Evolutionary conservation across 1,284 basidiomycete species (phyloP).

Genomic region (Takashimella tepidaria): DNA sequence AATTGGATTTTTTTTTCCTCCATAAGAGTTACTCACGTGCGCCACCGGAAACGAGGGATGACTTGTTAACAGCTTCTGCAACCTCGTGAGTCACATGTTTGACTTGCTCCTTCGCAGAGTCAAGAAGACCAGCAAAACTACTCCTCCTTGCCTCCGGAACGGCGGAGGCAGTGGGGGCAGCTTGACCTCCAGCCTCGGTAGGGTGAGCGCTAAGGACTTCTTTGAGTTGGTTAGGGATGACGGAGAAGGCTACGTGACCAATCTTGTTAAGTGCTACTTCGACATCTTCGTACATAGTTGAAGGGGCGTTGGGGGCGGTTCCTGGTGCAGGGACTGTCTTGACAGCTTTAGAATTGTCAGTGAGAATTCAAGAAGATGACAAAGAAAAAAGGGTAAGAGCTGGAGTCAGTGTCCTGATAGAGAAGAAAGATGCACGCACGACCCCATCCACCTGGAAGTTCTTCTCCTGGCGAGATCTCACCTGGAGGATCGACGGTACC

Average conservation of each 20-base stretch:
- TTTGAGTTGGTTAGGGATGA: conserved; percentile 31
- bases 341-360: no score
- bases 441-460: conserved; percentile 43
- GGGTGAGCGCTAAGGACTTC: conserved; percentile 20
- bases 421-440: conserved; percentile 19
- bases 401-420: background rate
- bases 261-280: conserved; percentile 29
- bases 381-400: no score
- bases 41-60: background rate
- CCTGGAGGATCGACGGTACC: conserved; percentile 9
- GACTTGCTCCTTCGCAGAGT: conserved; percentile 6
- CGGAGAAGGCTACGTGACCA: conserved; percentile 33
- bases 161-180: background rate
- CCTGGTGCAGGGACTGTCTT: conserved; percentile 23
- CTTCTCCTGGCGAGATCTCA: conserved; percentile 32
- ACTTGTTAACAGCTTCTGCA: conserved; percentile 9
- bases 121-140: conserved; percentile 11
- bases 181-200: background rate
- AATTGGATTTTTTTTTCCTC: no score
- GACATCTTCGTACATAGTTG: conserved; percentile 37
- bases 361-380: no score
- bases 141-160: background rate
- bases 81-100: conserved; percentile 10
- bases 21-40: background rate
- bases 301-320: conserved; percentile 18